Conservation (phyloP, 768 basidiomycete genomes). For the Suillus luteus region DNA sequence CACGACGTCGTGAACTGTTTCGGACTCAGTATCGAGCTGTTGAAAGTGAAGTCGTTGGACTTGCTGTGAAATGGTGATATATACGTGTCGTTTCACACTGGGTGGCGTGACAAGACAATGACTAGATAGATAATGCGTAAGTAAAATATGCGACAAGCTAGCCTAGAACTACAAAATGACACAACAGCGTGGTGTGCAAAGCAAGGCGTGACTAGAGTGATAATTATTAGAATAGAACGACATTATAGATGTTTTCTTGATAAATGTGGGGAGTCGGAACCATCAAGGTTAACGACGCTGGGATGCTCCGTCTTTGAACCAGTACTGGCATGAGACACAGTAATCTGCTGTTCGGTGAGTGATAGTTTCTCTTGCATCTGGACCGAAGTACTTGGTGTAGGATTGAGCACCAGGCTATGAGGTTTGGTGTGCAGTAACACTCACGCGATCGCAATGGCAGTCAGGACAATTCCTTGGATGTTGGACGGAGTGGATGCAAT, state of each 20-base stretch:
- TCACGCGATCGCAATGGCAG: conserved; percentile 47
- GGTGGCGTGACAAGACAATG: conserved; percentile 13
- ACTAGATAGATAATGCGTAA: conserved; percentile 10
- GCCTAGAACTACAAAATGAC: conserved; percentile 22
- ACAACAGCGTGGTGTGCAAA: conserved; percentile 22
- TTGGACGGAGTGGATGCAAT: conserved; percentile 41
- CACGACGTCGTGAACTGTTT: conserved; percentile 50
- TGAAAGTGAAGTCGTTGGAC: conserved; percentile 78
- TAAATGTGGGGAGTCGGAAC: conserved; percentile 9
- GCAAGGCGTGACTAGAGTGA: conserved; percentile 24
- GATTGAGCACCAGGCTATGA: conserved; percentile 11
- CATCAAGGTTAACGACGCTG: conserved; percentile 34
- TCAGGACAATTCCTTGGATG: conserved; percentile 44
- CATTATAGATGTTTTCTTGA: conserved; percentile 10
- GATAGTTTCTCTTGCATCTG: conserved; percentile 66
- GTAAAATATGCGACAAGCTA: conserved; percentile 14
- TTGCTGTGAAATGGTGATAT: conserved; percentile 71
- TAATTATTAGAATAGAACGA: conserved; percentile 30
- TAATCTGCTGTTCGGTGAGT: conserved; percentile 51
- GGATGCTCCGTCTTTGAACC: conserved; percentile 50
- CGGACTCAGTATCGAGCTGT: conserved; percentile 85
- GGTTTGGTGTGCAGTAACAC: conserved; percentile 21
- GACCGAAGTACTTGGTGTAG: conserved; percentile 61
- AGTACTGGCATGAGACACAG: conserved; percentile 60
- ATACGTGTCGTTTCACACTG: conserved; percentile 6